phyloP scores from a whole-genome alignment of 2,329 filamentous ascomycete genomes.

The Sarocladium strictum region DNA sequence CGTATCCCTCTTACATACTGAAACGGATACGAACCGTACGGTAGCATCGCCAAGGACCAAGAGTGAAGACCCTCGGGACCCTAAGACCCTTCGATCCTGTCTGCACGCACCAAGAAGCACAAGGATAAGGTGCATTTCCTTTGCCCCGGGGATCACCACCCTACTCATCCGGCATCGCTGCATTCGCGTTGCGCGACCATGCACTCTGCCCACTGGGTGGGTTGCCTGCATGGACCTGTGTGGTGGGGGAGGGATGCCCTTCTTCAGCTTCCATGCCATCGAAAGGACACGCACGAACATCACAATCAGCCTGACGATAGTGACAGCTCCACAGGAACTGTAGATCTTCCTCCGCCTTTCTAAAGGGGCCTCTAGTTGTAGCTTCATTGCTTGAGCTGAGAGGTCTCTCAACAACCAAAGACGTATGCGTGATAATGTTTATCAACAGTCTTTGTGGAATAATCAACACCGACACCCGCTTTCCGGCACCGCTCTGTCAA shows the following conservation, averaged over 20 bases:
- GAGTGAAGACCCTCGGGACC: neutral
- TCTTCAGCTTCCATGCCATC: neutral
- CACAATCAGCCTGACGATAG: neutral
- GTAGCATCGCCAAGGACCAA: neutral
- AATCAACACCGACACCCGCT: no score
- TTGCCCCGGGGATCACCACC: neutral
- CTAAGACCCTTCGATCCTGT: slow-evolving; percentile 2
- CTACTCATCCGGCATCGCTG: neutral
- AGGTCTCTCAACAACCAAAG: neutral
- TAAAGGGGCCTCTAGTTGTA: neutral
- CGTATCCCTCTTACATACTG: no score
- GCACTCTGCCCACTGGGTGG: neutral
- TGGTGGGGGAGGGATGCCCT: neutral
- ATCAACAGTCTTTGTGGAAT: no score
- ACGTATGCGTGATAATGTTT: no score
- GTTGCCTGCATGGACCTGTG: neutral
- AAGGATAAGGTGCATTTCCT: neutral
- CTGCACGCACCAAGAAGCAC: neutral
- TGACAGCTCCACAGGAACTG: neutral
- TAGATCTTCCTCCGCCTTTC: neutral
- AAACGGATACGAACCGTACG: neutral
- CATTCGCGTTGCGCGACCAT: neutral
- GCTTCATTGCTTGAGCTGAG: neutral
- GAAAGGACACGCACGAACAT: neutral
- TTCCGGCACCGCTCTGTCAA: no score